Evolutionary conservation across 2,329 filamentous ascomycete genomes (phyloP).

Genomic region (Aspergillus sp.): DNA sequence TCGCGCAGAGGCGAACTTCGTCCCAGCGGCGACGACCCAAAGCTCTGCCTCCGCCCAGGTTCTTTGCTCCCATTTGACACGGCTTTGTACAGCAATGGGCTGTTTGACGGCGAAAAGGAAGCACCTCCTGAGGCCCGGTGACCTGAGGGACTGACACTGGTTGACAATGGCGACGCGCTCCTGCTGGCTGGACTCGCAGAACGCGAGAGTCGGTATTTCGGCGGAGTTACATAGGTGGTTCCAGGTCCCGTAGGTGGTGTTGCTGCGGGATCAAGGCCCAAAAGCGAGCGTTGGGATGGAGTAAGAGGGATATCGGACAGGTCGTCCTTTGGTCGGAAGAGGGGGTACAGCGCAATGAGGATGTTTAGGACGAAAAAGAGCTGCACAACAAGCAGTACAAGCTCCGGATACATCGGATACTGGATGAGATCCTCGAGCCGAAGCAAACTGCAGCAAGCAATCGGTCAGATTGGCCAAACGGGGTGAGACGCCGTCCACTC

Average conservation of each 20-base stretch:
- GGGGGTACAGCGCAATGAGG: conserved; percentile 57
- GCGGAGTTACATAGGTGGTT: conserved; percentile 72
- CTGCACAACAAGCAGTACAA: conserved; percentile 47
- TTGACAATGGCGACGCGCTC: conserved; percentile 29
- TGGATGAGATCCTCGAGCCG: conserved; percentile 26
- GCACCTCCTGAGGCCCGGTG: conserved; percentile 33
- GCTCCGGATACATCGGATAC: conserved; percentile 34
- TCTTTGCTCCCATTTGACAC: conserved; percentile 38
- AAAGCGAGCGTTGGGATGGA: conserved; percentile 71
- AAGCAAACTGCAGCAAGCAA: conserved; percentile 21
- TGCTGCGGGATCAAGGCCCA: conserved; percentile 67
- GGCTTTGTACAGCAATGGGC: conserved; percentile 60
- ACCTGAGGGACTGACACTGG: conserved; percentile 25
- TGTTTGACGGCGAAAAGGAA: conserved; percentile 45
- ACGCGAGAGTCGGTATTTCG: conserved; percentile 65
- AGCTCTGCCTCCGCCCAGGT: conserved; percentile 40
- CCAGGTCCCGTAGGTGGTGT: conserved; percentile 55
- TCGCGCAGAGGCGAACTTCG: conserved; percentile 26
- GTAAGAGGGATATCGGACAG: conserved; percentile 85
- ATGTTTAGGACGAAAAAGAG: conserved; percentile 63
- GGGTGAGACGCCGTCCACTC: too few relatives aligned
- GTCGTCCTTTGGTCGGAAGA: conserved; percentile 63
- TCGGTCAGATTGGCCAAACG: too few relatives aligned
- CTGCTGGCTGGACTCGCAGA: conserved; percentile 32
- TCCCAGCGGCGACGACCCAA: conserved; percentile 38